Percentiles rank a stretch among this genome's conserved stretches.
These are phyloP conservation scores for Ogataea hybrid DNA, from an alignment of 1,139 yeast species.

Conservation along the genomic window DNA sequence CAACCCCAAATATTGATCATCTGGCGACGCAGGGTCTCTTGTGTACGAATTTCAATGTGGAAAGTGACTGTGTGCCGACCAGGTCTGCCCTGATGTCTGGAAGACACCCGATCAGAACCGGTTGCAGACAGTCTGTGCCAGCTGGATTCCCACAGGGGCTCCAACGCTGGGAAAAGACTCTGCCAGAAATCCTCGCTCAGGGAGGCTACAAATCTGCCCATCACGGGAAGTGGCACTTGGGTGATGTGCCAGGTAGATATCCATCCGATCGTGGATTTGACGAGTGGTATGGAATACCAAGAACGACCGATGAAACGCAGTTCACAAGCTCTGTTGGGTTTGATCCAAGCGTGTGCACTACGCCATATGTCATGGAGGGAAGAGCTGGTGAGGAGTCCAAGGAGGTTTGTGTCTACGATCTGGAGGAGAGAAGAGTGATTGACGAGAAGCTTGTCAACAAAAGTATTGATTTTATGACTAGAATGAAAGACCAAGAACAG, in stretches of 20 bases:
- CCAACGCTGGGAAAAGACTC: neutral
- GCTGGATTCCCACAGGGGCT: neutral
- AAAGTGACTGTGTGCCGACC: conserved; percentile 2
- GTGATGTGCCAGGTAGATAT: neutral
- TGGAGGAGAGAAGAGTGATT: neutral
- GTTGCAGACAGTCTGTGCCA: neutral
- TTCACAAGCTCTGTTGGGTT: neutral
- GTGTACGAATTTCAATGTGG: conserved; percentile 1
- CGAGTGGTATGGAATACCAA: neutral
- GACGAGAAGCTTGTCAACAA: neutral
- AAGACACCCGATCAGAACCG: neutral
- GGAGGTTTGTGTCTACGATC: neutral
- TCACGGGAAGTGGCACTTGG: neutral
- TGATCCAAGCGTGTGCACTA: neutral
- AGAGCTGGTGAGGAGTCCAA: neutral
- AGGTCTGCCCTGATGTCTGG: conserved; percentile 1
- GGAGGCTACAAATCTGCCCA: neutral
- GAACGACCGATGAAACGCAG: neutral
- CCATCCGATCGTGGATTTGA: neutral
- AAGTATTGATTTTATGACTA: neutral
- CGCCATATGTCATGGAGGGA: neutral
- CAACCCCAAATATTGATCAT: conserved; percentile 1
- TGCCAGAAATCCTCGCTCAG: neutral
- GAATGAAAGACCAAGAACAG: neutral
- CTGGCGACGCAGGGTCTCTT: conserved; percentile 1